Base-by-base conservation (phyloP, 352 stramenopile genomes). In the Phytopythium aichiense region DNA sequence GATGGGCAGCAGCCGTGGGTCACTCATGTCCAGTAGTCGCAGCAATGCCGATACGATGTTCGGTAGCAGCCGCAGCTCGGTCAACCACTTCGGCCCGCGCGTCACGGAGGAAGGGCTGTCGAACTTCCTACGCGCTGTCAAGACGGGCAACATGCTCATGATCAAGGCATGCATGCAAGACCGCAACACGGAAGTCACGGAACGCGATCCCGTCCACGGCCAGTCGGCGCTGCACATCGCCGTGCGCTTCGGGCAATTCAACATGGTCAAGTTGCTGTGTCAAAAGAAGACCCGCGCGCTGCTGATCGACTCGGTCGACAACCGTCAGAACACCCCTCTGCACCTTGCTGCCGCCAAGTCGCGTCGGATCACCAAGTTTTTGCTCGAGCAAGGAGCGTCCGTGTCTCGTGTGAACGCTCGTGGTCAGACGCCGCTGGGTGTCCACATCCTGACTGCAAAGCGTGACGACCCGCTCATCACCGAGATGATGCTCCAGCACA, bases 341-440 rank as follows among this genome's bases (percentile, higher is more conserved):
- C 86, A 95, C 54, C 50, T 95, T 22, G 86, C 86, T 11, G 68
- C 81, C n/a, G 86, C 84, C 31, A 91, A 91, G 59, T 95, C 86
- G 48, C 82, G 84, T 4, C 84, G 86, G 9, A 80, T 95, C 40
- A 93, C 86, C 62, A 92, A 93, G 74, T 91, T 82, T 37, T 33
- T 95, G 38, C 73, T 95, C 18, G 84, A 95, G 56, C 71, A 91
- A 7, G 79, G 76, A 28, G 87, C 87, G 1, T 72, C 81, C 35
- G 78, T 87, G 30, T 76, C 71, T 37, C 73, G 74, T 22, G 69
- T 82, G 13, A 95, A 95, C 66, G 70, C 79, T 28, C 82, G 87
- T 30, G 81, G 81, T 45, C 87, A 94, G 64, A 91, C 83, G 12
- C 70, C 83, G 40, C 68, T 95, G 16, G 82, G 76, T 0, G 83